Percentiles rank a stretch among this genome's conserved stretches.
Evolutionary conservation across 2,329 filamentous ascomycete genomes (phyloP).

Genomic region (Emmonsiellopsis sp.): DNA sequence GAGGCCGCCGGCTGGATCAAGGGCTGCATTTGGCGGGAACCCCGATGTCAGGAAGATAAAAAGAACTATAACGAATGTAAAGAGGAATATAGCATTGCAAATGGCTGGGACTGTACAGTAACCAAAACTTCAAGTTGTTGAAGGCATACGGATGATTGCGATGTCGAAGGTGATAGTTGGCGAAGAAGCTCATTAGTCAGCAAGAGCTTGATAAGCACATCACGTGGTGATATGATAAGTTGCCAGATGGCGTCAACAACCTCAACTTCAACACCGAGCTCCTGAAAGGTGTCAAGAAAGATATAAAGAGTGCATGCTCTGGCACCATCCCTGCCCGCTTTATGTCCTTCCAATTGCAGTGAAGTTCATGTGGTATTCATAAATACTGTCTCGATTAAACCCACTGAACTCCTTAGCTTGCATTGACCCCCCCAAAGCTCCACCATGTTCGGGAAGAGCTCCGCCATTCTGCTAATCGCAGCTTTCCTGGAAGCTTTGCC

Average conservation of each 20-base stretch:
- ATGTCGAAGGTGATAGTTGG: no score
- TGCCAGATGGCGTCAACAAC: slow-evolving; percentile 4
- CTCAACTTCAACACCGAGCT: background rate
- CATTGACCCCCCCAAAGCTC: background rate
- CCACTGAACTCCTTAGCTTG: background rate
- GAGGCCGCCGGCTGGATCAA: background rate
- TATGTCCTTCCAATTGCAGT: background rate
- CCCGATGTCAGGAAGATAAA: background rate
- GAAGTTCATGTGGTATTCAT: background rate
- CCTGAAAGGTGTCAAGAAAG: background rate
- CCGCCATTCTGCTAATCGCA: slow-evolving; percentile 41
- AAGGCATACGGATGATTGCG: no score
- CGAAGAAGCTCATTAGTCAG: background rate
- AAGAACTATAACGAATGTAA: background rate
- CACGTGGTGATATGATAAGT: slow-evolving; percentile 8
- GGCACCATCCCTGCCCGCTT: background rate
- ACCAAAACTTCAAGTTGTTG: no score
- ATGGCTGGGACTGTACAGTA: no score
- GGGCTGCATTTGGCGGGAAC: background rate
- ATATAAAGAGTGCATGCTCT: background rate
- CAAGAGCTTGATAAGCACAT: slow-evolving; percentile 11
- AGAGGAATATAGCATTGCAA: background rate
- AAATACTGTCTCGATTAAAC: background rate
- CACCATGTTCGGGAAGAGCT: slow-evolving; percentile 30
- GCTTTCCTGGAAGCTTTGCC: slow-evolving; percentile 58